Evolutionary conservation across 306 rosid species (phyloP).

Genomic region (Bauhinia variegata): DNA sequence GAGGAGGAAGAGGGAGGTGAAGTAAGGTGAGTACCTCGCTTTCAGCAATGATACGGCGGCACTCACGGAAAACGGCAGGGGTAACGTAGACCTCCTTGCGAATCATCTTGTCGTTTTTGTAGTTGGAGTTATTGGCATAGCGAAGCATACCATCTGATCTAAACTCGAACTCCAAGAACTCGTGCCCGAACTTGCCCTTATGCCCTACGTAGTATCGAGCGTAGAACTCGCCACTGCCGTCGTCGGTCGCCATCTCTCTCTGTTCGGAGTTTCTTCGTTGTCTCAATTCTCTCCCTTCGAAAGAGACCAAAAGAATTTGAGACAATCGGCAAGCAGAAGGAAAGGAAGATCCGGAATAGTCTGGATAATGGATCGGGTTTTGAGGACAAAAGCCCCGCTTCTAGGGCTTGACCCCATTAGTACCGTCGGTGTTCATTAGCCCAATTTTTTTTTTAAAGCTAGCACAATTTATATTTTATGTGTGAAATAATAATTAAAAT

Average conservation of each 20-base stretch:
- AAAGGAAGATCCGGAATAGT: too few species aligned
- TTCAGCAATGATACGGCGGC: slow-evolving; percentile 83
- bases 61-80: slow-evolving; percentile 88
- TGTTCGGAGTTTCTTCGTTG: too few species aligned
- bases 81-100: slow-evolving; percentile 96
- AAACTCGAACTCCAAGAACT: slow-evolving; percentile 93
- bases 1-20: not conserved
- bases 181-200: slow-evolving; percentile 94
- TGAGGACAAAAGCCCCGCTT: too few species aligned
- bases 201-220: slow-evolving; percentile 86
- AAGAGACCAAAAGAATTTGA: too few species aligned
- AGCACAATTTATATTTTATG: too few species aligned
- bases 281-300: too few species aligned
- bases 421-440: too few species aligned
- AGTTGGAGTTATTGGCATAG: slow-evolving; percentile 96
- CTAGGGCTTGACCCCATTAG: too few species aligned
- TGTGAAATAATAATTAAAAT: too few species aligned
- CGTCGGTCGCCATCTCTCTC: slow-evolving; percentile 57
- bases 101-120: slow-evolving; percentile 97
- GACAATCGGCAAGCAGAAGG: too few species aligned
- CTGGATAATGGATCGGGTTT: too few species aligned
- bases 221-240: slow-evolving; percentile 75
- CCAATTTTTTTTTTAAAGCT: too few species aligned
- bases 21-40: slow-evolving; percentile 59
- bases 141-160: slow-evolving; percentile 92